A percentile compares a stretch with the other conserved stretches of the same genome.
Conservation (phyloP, 2,329 filamentous ascomycete species). For the Phialophora verrucosa region DNA sequence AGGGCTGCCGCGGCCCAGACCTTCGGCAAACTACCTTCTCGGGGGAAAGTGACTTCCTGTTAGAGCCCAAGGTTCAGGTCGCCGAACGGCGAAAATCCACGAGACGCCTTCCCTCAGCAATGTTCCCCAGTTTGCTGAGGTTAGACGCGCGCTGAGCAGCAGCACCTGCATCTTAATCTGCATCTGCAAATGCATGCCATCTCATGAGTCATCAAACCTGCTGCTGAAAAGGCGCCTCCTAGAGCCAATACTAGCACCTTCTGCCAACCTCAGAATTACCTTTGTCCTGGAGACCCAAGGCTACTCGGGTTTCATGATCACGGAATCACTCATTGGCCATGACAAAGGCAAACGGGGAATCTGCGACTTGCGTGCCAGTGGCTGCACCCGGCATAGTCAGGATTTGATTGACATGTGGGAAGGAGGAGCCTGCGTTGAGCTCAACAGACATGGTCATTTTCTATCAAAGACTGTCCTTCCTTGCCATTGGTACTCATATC, state of each 20-base stretch:
- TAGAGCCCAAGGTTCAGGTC: neutral
- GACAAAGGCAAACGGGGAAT: constrained; percentile 2
- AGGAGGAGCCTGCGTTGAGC: neutral
- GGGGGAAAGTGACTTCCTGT: constrained; percentile 8
- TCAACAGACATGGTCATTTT: neutral
- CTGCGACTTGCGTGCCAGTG: neutral
- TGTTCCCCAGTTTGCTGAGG: neutral
- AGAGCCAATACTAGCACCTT: neutral
- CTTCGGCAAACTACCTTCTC: neutral
- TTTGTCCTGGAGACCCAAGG: neutral
- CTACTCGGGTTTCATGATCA: constrained; percentile 13
- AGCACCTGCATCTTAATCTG: neutral
- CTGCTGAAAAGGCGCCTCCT: too few species aligned
- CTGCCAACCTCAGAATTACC: neutral
- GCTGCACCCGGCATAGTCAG: neutral
- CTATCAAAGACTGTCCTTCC: neutral
- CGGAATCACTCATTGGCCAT: constrained; percentile 8
- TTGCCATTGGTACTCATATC: neutral
- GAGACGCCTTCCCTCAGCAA: neutral
- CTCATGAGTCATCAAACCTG: constrained; percentile 8
- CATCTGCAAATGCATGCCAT: constrained; percentile 2
- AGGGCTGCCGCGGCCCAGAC: neutral
- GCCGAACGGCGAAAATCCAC: neutral
- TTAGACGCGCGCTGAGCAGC: neutral
- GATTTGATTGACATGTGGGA: neutral